Percentiles rank a stretch among this genome's conserved stretches.
Conservation (phyloP, 768 basidiomycete genomes). For the Mycena vitilis region DNA sequence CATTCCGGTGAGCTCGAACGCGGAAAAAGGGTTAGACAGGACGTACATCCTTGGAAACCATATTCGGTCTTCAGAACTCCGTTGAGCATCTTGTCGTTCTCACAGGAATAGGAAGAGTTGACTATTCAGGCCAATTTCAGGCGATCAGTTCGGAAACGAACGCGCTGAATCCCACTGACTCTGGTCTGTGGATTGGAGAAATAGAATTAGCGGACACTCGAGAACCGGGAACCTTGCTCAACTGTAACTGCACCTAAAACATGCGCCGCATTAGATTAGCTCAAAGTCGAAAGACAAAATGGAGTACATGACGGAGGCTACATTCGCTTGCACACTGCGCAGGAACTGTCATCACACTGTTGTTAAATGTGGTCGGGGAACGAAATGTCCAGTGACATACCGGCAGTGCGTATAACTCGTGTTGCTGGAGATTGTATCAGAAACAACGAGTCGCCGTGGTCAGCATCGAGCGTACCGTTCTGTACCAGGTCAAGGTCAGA, state of each 20-base stretch:
- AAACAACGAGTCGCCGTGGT: neutral
- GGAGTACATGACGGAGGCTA: slow-evolving; percentile 32
- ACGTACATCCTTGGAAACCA: slow-evolving; percentile 73
- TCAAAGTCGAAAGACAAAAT: neutral
- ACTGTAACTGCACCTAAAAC: slow-evolving; percentile 36
- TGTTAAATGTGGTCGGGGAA: neutral
- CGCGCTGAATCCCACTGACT: slow-evolving; percentile 29
- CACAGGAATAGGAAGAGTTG: slow-evolving; percentile 72
- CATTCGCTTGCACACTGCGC: slow-evolving; percentile 28
- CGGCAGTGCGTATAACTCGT: slow-evolving; percentile 69
- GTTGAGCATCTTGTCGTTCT: slow-evolving; percentile 69
- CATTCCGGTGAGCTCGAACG: slow-evolving; percentile 13
- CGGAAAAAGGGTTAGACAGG: neutral
- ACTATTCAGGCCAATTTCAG: too few relatives aligned
- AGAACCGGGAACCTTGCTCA: slow-evolving; percentile 2
- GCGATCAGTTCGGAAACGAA: too few relatives aligned
- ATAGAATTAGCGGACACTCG: neutral
- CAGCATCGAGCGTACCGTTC: slow-evolving; percentile 46
- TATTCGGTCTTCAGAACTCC: slow-evolving; percentile 74
- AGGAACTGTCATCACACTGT: slow-evolving; percentile 26
- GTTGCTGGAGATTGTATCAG: slow-evolving; percentile 48
- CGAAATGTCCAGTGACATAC: slow-evolving; percentile 39
- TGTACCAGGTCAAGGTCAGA: slow-evolving; percentile 24
- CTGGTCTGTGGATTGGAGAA: slow-evolving; percentile 32
- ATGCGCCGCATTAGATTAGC: neutral